Base-by-base conservation (phyloP, 140 eudicot genomes). In the Ambrosia hybrid region DNA sequence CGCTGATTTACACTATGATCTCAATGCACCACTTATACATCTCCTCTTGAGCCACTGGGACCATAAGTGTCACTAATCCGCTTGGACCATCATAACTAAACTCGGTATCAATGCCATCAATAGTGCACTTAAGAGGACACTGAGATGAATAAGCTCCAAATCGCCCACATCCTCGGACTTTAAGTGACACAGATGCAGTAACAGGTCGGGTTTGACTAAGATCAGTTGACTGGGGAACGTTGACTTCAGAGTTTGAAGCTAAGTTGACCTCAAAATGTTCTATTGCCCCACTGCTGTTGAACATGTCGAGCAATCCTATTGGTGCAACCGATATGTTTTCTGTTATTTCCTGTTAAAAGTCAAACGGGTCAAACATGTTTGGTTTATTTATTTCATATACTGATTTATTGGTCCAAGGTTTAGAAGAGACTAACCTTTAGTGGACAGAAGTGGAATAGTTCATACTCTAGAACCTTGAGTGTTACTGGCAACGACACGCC, bases 251-350 rank as follows among this genome's bases (percentile, higher is more conserved):
- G 15, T 83, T 51, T 56, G 82, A 36, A 45, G 77, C 45, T 17
- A 43, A 39, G 6, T 81, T 62, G 57, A 86, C 89, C 70, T 85
- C 79, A 13, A 77, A 71, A 51, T 83, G 78, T 68, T 93, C 97
- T 10, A 90, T 68, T 9, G 98, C 96, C 9, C 94, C 98, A 46
- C 93, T 53, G 15, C 84, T 56, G 64, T 93, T 93, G 85, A 80
- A 87, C 98, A 93, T 93, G 78, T 85, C 89, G 3, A 90, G 91
- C 76, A 93, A 68, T 9, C 98, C 97, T 57, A 93, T 90, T 26
- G 97, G 88, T 5, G 98, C 96, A 34, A 90, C 85, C 1, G 88
- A 82, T 17, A 93, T 83, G 85, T 65, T 84, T 52, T 76, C 83
- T 8, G 89, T 74, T 67, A 93, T 71, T 36, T 90, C 83, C 97